Evolutionary conservation across 2,329 filamentous ascomycete species (phyloP), one percentile per base, ranked within the genome.

Genomic region (Rutstroemia sp.): DNA sequence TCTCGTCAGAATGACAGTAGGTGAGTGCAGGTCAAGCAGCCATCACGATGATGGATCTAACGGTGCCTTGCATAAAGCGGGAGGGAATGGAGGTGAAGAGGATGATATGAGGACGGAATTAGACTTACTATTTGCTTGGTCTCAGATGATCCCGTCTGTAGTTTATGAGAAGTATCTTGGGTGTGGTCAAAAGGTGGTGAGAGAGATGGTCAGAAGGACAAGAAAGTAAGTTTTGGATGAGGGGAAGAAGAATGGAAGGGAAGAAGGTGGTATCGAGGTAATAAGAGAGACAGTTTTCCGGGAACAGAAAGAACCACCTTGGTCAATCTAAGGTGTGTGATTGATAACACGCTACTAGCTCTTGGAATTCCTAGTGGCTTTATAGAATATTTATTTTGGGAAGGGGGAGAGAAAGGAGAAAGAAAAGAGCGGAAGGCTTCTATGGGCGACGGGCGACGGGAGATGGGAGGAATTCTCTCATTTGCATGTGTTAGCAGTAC

Each of bases 1-100:
- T 34, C 30, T 34, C 30, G 30, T 34, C 30, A 34, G 12, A 34
- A 21, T 23, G n/a, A 4, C 30, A 25, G 9, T n/a, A 21, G 16
- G 25, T 45, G 17, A 56, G 38, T 14, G 9, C 10, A 34, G 4
- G 10, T 34, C 30, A 34, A 34, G 9, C 17, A 47, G 42, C 19
- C 23, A 25, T 38, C n/a, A n/a, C 3, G 16, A 7, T 51, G 25
- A 27, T 53, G 12, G 21, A 30, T 39, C 14, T 39, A n/a, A 34
- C n/a, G 12, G 51, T 59, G 54, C 51, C 59, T 61, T 59, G 57
- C 59, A 61, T 56, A 30, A 44, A 39, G 25, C 25, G 12, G 16
- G 12, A 48, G 23, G 46, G 19, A 30, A 36, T 14, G 17, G 40
- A n/a, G 25, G 42, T 30, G 25, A 34, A 12, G 30, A 14, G 10